Conservation (phyloP, 169 alveolate species). For the Plasmodium yoelii region DNA sequence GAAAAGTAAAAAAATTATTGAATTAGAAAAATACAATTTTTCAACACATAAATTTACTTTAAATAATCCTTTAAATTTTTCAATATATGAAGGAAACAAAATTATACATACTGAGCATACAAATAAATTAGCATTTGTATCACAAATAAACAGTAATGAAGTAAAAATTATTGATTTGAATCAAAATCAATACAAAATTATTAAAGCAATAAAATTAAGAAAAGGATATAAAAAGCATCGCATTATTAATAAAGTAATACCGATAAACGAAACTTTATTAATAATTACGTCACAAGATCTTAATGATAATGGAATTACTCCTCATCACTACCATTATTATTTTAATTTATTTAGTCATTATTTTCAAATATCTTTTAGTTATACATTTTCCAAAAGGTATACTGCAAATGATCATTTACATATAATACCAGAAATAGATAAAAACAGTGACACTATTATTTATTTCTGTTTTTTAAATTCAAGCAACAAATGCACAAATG, state of each 20-base stretch:
- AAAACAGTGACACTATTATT: slow-evolving; percentile 37
- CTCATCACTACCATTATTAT: slow-evolving; percentile 41
- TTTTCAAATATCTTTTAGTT: slow-evolving; percentile 55
- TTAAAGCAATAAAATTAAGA: slow-evolving; percentile 45
- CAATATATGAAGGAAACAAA: slow-evolving; percentile 32
- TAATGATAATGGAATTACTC: slow-evolving; percentile 23
- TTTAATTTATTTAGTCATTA: slow-evolving; percentile 68
- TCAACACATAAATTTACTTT: slow-evolving; percentile 14
- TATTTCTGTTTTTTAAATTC: slow-evolving; percentile 70
- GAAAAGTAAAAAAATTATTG: slow-evolving; percentile 26
- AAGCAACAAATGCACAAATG: slow-evolving; percentile 39
- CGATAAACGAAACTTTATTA: slow-evolving; percentile 56
- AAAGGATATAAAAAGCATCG: slow-evolving; percentile 48
- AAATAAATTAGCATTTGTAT: slow-evolving; percentile 60
- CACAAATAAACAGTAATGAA: slow-evolving; percentile 72
- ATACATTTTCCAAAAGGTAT: slow-evolving; percentile 48
- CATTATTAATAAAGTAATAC: slow-evolving; percentile 39
- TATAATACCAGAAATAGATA: slow-evolving; percentile 53
- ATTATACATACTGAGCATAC: slow-evolving; percentile 39
- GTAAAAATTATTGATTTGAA: slow-evolving; percentile 71
- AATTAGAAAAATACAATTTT: slow-evolving; percentile 34
- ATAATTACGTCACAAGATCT: slow-evolving; percentile 42
- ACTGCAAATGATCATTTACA: slow-evolving; percentile 46
- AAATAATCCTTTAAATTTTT: slow-evolving; percentile 48
- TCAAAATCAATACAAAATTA: slow-evolving; percentile 48